A percentile compares a stretch with the other conserved stretches of the same genome.
phyloP scores from a whole-genome alignment of 2,329 filamentous ascomycete species.

The Alternaria sp. region DNA sequence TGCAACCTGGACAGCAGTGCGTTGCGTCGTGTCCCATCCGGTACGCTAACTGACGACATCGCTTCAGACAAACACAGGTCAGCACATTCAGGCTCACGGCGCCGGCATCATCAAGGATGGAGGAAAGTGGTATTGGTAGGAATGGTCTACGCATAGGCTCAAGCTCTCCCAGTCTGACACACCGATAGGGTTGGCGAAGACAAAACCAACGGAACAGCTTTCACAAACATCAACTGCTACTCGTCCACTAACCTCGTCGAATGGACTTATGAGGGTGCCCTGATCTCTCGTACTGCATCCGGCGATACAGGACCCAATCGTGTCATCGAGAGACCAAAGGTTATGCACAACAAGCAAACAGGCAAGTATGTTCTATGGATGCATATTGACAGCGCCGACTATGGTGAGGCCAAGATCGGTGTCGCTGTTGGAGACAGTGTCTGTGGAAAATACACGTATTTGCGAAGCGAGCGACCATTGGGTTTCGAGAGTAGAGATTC shows the following conservation, averaged over 20 bases:
- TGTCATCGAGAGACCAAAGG: slow-evolving; percentile 72
- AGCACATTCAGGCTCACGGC: slow-evolving; percentile 72
- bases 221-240: slow-evolving; percentile 74
- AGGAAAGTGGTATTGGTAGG: slow-evolving; percentile 64
- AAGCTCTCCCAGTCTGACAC: background rate
- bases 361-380: slow-evolving; percentile 73
- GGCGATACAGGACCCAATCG: slow-evolving; percentile 68
- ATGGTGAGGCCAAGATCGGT: slow-evolving; percentile 70
- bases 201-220: slow-evolving; percentile 68
- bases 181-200: slow-evolving; percentile 69
- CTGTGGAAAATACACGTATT: slow-evolving; percentile 67
- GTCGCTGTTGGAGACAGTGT: slow-evolving; percentile 67
- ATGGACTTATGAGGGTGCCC: slow-evolving; percentile 68
- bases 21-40: background rate
- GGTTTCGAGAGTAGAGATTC: slow-evolving; percentile 65
- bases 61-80: slow-evolving; percentile 53
- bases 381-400: slow-evolving; percentile 70
- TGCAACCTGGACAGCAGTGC: slow-evolving; percentile 51
- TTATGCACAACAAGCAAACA: slow-evolving; percentile 72
- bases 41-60: slow-evolving; percentile 15
- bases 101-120: slow-evolving; percentile 68
- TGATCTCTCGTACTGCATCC: slow-evolving; percentile 62
- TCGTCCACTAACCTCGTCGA: slow-evolving; percentile 68
- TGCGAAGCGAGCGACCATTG: slow-evolving; percentile 57
- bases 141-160: too few relatives aligned